These are phyloP conservation scores for Sclerotinia borealis DNA, from an alignment of 2,329 filamentous ascomycete species.

Conservation along the genomic window DNA sequence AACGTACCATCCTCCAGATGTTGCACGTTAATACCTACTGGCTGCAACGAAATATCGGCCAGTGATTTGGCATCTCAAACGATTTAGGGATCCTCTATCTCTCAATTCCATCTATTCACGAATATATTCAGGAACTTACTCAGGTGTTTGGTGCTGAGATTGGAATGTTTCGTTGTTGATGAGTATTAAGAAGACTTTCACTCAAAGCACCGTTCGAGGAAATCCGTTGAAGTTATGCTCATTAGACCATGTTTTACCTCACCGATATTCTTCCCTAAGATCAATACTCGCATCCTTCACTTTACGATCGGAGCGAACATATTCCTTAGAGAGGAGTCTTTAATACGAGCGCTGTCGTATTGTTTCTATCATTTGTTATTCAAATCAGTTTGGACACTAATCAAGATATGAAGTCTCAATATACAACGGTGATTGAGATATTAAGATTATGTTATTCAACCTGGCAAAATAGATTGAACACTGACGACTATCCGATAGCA, in stretches of 20 bases:
- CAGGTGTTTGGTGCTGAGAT: neutral
- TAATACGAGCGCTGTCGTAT: neutral
- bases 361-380: neutral
- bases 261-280: neutral
- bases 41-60: neutral
- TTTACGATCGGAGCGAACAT: neutral
- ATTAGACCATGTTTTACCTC: neutral
- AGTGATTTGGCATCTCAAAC: neutral
- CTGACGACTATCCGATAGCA: neutral
- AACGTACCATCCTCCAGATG: neutral
- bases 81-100: neutral
- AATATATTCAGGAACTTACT: no score
- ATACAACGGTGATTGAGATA: neutral
- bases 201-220: no score
- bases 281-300: neutral
- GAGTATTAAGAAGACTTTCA: neutral
- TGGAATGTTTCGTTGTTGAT: neutral
- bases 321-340: neutral
- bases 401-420: neutral
- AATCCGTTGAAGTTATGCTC: neutral
- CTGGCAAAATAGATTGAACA: neutral
- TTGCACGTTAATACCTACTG: neutral
- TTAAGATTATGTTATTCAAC: neutral
- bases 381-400: neutral
- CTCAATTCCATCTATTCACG: neutral